Conservation (phyloP, 257 asterid species). For the Plantago major region DNA sequence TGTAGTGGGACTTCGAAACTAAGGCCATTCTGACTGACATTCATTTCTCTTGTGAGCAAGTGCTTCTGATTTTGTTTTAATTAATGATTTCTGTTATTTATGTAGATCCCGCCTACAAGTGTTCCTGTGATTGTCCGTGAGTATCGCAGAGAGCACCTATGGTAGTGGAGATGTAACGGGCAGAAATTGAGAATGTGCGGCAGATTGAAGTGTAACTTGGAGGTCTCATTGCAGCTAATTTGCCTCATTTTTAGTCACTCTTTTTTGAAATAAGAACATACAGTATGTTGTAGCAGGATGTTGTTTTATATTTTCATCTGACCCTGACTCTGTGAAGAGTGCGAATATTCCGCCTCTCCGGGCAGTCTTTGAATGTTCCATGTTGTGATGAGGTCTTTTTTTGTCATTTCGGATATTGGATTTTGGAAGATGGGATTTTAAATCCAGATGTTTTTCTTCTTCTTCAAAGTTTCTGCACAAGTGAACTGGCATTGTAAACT, state of each 20-base stretch:
- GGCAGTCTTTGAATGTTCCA: slow-evolving; percentile 36
- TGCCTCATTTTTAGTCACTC: slow-evolving; percentile 12
- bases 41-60: not conserved
- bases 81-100: slow-evolving; percentile 14
- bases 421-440: not conserved
- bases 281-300: slow-evolving; percentile 4
- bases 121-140: slow-evolving; percentile 86
- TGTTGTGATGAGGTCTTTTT: slow-evolving; percentile 15
- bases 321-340: slow-evolving; percentile 65
- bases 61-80: slow-evolving; percentile 2
- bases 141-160: slow-evolving; percentile 59
- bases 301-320: slow-evolving; percentile 21
- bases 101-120: slow-evolving; percentile 83
- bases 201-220: not conserved
- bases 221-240: slow-evolving; percentile 11
- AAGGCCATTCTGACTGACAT: too few relatives aligned
- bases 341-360: slow-evolving; percentile 70
- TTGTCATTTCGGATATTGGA: not conserved
- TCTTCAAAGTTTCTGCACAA: too few relatives aligned
- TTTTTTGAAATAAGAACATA: slow-evolving; percentile 20
- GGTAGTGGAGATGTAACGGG: slow-evolving; percentile 37
- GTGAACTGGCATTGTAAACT: too few relatives aligned
- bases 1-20: too few relatives aligned
- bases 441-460: too few relatives aligned
- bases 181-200: not conserved